phyloP scores from a whole-genome alignment of 1,284 basidiomycete genomes.

The Puccinia novopanici region DNA sequence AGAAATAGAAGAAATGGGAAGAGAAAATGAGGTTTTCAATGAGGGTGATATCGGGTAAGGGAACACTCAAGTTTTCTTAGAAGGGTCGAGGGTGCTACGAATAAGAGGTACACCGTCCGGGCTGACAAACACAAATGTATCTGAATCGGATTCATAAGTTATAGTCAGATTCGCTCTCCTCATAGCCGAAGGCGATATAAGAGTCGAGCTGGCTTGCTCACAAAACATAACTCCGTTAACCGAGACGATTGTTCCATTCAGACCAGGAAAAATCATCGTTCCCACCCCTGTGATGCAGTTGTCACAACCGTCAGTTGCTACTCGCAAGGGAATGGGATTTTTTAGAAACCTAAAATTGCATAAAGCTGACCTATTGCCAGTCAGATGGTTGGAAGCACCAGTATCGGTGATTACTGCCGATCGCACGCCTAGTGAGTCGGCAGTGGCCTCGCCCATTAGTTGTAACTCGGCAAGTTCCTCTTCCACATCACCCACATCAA shows the following conservation, averaged over 20 bases:
- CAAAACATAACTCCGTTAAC: slow-evolving; percentile 14
- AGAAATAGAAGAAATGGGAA: no score
- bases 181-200: background rate
- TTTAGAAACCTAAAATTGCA: background rate
- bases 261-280: slow-evolving; percentile 11
- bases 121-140: background rate
- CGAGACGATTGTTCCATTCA: background rate
- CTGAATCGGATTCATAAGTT: background rate
- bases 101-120: no score
- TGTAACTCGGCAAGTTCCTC: background rate
- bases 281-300: no score
- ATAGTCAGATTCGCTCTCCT: background rate
- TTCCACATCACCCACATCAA: background rate
- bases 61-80: no score
- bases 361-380: background rate
- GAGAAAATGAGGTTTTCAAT: no score
- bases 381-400: background rate
- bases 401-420: background rate
- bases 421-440: background rate
- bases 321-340: slow-evolving; percentile 16
- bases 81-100: no score
- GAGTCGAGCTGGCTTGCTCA: slow-evolving; percentile 1
- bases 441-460: background rate
- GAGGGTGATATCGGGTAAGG: no score
- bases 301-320: slow-evolving; percentile 25